A percentile compares a stretch with the other conserved stretches of the same genome.
These are phyloP conservation scores for Jatropha multifida DNA, from an alignment of 441 rosid species.

Conservation along the genomic window DNA sequence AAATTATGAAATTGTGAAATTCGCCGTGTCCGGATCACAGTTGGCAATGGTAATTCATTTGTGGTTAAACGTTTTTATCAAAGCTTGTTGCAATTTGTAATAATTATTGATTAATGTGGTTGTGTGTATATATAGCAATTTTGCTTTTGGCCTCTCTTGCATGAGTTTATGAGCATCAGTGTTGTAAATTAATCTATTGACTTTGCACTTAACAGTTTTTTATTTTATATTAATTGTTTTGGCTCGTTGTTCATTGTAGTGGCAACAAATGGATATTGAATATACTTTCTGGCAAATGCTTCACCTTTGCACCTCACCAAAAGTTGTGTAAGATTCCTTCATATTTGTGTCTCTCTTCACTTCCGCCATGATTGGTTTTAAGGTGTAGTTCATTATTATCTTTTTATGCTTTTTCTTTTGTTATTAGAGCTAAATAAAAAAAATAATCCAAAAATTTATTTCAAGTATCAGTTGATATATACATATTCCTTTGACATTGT, in stretches of 20 bases:
- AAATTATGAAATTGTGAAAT: not conserved
- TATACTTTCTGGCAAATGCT: slow-evolving; percentile 99
- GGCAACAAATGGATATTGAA: slow-evolving; percentile 99
- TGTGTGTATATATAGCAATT: not conserved
- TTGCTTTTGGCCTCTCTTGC: not conserved
- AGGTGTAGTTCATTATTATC: not conserved
- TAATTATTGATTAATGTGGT: not conserved
- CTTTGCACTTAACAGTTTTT: not conserved
- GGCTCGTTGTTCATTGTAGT: slow-evolving; percentile 48
- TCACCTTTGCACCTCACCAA: slow-evolving; percentile 93
- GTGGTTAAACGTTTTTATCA: not conserved
- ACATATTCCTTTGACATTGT: not conserved
- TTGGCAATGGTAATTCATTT: not conserved
- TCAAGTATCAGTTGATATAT: not conserved
- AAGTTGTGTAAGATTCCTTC: slow-evolving; percentile 75
- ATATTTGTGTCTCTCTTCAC: not conserved
- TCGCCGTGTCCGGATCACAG: not conserved
- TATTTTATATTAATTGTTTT: not conserved
- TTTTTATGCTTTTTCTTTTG: not conserved
- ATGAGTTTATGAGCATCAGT: not conserved
- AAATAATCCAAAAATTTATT: not conserved
- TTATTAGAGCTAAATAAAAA: not conserved
- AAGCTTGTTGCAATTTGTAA: not conserved
- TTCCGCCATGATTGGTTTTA: not conserved
- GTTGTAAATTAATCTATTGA: not conserved